Base-by-base conservation (phyloP, 2,329 filamentous ascomycete species). In the Trichoderma oligosporum region DNA sequence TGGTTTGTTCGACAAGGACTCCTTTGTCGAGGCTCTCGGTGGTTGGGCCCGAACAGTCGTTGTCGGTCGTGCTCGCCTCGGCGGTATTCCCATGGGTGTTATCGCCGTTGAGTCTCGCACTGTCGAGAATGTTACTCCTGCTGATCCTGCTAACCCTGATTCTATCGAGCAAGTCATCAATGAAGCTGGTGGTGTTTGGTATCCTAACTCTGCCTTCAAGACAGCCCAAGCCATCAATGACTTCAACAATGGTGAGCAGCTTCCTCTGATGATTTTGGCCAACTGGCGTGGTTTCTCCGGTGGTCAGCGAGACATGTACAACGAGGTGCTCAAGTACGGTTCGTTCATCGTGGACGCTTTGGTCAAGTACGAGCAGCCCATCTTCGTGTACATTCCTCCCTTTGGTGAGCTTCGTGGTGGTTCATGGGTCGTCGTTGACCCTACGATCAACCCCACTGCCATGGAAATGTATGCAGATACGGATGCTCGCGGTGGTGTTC, bases 221-320 rank as follows among this genome's bases (percentile, higher is more conserved):
- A 99, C 94, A 61, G 94, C 94, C 3, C 94, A 99, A 76, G 94
- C 94, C 57, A 96, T 99, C 78, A 91, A 88, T 68, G 94, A 99
- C 80, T 99, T 99, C 84, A 99, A 99, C 84, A 85, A 96, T 64
- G 94, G 94, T 72, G 94, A 99, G 78, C 94, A 99, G 79, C 82
- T 99, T 70, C 94, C 94, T 57, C 80, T 99, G 64, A 97, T 99
- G 91, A 99, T 99, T 71, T 85, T 99, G 63, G 94, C 94, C 76
- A 99, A 99, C 83, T 99, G 94, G 94, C 88, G 94, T 85, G 94
- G 94, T 80, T 99, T 99, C 90, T 99, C 94, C 65, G 94, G 94
- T 80, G 94, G 94, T 63, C 94, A 99, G 78, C 91, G 93, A 66
- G 94, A 99, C 77, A 99, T 99, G 94, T 99, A 95, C 85, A 97